Evolutionary conservation across 1,139 yeast genomes (phyloP).

Genomic region (Sugiyamaella sp.): DNA sequence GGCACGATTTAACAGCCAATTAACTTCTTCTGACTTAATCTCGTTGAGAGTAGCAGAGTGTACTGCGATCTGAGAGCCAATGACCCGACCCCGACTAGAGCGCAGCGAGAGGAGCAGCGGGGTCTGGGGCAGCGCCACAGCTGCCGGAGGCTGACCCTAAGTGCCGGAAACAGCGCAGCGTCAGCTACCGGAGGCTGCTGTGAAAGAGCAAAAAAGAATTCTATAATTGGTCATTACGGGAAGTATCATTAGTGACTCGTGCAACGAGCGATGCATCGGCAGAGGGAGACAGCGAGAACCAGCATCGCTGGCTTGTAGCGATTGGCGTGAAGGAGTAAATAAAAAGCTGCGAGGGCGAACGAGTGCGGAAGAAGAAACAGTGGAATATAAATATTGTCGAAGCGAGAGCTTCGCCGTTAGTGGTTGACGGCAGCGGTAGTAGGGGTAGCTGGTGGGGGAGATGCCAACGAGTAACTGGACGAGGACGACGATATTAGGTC

Average conservation of each 20-base stretch:
- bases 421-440: background rate
- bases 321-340: background rate
- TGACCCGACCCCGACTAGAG: background rate
- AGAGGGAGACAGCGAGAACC: slow-evolving; percentile 9
- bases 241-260: slow-evolving; percentile 8
- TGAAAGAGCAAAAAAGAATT: background rate
- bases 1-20: no score
- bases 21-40: no score
- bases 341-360: background rate
- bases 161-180: background rate
- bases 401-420: no score
- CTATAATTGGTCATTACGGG: slow-evolving; percentile 6
- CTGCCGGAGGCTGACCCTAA: background rate
- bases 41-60: no score
- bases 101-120: slow-evolving; percentile 8
- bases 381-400: no score
- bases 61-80: background rate
- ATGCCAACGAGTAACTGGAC: slow-evolving; percentile 9
- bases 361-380: no score
- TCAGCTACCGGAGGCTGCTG: background rate
- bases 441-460: slow-evolving; percentile 13
- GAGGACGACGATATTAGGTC: slow-evolving; percentile 9
- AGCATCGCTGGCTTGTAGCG: slow-evolving; percentile 11
- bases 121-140: slow-evolving; percentile 8
- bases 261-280: slow-evolving; percentile 13